Evolutionary conservation across 352 stramenopile species (phyloP).

Genomic region (Pythium folliculosum): DNA sequence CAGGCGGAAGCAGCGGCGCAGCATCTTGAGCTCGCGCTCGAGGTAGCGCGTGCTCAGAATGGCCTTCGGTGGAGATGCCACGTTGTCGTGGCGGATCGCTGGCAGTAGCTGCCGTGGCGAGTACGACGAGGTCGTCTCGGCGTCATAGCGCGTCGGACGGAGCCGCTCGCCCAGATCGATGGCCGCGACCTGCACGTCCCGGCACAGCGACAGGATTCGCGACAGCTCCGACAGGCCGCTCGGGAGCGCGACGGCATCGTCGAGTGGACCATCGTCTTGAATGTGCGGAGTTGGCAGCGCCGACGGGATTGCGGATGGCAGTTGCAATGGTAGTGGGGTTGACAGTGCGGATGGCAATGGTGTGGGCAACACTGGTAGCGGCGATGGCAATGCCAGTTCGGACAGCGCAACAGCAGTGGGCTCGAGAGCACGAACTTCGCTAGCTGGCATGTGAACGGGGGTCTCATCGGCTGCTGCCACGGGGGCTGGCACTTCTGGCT

Average conservation of each 20-base stretch:
- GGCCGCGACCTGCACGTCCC: conserved; percentile 51
- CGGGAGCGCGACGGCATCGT: too few species aligned
- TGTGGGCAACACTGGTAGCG: background rate
- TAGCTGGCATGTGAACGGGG: too few species aligned
- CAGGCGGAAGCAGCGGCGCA: conserved; percentile 50
- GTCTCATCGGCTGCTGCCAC: background rate
- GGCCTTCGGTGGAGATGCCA: background rate
- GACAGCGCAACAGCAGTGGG: too few species aligned
- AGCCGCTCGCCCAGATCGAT: conserved; percentile 37
- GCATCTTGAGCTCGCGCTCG: conserved; percentile 67
- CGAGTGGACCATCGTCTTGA: too few species aligned
- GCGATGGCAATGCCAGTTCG: too few species aligned
- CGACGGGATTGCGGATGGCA: background rate
- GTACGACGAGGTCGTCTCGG: background rate
- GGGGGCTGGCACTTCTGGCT: background rate
- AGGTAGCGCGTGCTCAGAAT: conserved; percentile 37
- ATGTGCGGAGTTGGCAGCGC: background rate
- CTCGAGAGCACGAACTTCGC: too few species aligned
- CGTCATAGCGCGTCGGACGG: background rate
- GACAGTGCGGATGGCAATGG: background rate
- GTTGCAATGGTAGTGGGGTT: too few species aligned
- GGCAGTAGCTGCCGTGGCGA: background rate
- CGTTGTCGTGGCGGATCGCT: background rate
- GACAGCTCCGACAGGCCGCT: conserved; percentile 2
- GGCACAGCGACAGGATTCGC: conserved; percentile 48